Percentiles rank a stretch among this genome's conserved stretches.
Evolutionary conservation across 1,284 basidiomycete genomes (phyloP).

Genomic region (Peniophora sp.): DNA sequence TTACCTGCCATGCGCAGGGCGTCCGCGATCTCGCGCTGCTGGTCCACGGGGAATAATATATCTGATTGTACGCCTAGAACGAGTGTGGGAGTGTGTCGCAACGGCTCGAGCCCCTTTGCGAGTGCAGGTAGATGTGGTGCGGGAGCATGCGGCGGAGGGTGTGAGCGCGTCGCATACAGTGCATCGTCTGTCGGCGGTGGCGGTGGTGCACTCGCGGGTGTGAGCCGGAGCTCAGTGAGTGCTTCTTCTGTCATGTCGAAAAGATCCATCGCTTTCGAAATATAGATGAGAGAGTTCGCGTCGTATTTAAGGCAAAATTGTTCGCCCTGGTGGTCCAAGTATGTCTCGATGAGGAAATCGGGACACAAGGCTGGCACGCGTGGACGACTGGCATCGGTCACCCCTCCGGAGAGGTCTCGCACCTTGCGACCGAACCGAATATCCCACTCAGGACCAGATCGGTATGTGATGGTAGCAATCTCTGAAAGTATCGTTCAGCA

Average conservation of each 20-base stretch:
- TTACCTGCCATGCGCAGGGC: constrained; percentile 89
- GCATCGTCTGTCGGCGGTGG: constrained; percentile 18
- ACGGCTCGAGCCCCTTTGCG: constrained; percentile 73
- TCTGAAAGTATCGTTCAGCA: constrained; percentile 37
- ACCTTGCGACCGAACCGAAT: constrained; percentile 85
- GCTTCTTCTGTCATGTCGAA: constrained; percentile 91
- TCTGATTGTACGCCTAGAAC: constrained; percentile 96
- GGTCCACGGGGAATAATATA: constrained; percentile 95
- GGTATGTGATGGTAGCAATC: constrained; percentile 98
- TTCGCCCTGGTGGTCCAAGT: constrained; percentile 96
- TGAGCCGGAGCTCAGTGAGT: constrained; percentile 59
- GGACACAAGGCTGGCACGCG: constrained; percentile 80
- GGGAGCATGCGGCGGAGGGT: constrained; percentile 56
- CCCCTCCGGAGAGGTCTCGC: constrained; percentile 30
- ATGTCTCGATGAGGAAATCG: constrained; percentile 98
- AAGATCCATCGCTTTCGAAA: constrained; percentile 98
- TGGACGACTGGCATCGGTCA: constrained; percentile 21
- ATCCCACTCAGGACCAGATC: constrained; percentile 99
- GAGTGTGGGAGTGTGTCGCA: constrained; percentile 75
- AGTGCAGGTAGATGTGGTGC: constrained; percentile 77
- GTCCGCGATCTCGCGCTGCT: constrained; percentile 93
- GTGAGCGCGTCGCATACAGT: constrained; percentile 14
- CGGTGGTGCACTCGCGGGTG: constrained; percentile 20
- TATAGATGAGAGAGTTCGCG: constrained; percentile 97
- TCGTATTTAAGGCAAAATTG: constrained; percentile 99